Base-by-base conservation (phyloP, 2,329 filamentous ascomycete genomes). In the Talaromyces sp. region DNA sequence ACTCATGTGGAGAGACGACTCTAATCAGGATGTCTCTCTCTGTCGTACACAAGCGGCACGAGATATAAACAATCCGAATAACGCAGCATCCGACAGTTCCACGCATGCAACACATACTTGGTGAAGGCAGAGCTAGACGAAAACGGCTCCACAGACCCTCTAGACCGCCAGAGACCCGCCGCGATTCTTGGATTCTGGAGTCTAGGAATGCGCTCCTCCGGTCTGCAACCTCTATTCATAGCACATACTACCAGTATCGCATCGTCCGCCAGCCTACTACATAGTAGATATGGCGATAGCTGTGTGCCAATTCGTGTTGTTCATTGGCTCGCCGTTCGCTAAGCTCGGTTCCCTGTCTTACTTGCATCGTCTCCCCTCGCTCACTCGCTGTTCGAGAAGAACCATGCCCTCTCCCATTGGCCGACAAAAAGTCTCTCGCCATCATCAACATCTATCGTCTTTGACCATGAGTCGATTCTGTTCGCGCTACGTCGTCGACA, bases 131-230 rank as follows among this genome's bases (percentile, higher is more conserved):
- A 37, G 35, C 35, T 37, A 13, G 37, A 59, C n/a, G 56, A 59
- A 59, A 45, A 50, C 47, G 60, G 45, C 59, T 61, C 59, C 37
- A 54, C 43, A 27, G 47, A 43, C 60, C 43, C 60, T 50, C 50
- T 59, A 59, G 56, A 59, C 56, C 56, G 56, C 37, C 22, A 31
- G 16, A 41, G 56, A 33, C 39, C 56, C 37, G 24, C 39, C 8
- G 54, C 16, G n/a, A 56, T 22, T 58, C 56, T 19, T 58, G 56
- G 56, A 43, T 22, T 56, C 50, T 16, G n/a, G 33, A 37, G 31
- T 56, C 56, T 59, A 31, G 56, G 56, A 59, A 22, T 8, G 37
- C 13, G 5, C 3, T 27, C 11, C 37, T 59, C 56, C 56, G 56
- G 37, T 2, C 11, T 41, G 56, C n/a, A 31, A 31, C 27, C 27